Percentiles rank a stretch among this genome's conserved stretches.
Conservation (phyloP, 495 filamentous ascomycete species). For the Penicillium atrosanguineum region DNA sequence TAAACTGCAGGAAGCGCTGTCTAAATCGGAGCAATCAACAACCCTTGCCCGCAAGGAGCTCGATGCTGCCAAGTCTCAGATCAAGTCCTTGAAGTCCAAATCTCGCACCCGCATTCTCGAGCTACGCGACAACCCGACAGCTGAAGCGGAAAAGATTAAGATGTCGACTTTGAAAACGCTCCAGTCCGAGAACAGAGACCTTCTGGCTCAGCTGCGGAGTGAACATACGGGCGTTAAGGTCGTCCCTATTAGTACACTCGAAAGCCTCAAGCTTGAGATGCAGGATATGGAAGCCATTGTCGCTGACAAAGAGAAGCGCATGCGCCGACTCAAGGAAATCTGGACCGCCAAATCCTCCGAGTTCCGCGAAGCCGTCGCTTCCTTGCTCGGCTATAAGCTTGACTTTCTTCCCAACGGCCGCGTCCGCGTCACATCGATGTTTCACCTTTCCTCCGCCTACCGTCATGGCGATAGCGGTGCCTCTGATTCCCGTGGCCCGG, state of each 20-base stretch:
- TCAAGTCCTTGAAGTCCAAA: constrained; percentile 66
- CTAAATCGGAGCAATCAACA: constrained; percentile 62
- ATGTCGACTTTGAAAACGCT: constrained; percentile 71
- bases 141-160: constrained; percentile 78
- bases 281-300: constrained; percentile 67
- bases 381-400: constrained; percentile 85
- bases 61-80: constrained; percentile 65
- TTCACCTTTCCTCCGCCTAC: constrained; percentile 59
- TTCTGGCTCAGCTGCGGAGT: constrained; percentile 72
- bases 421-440: constrained; percentile 78
- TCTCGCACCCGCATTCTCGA: constrained; percentile 83
- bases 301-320: constrained; percentile 81
- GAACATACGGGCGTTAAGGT: constrained; percentile 42
- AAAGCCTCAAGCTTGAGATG: constrained; percentile 69
- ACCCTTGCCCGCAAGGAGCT: constrained; percentile 72
- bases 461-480: constrained; percentile 55
- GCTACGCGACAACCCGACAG: constrained; percentile 85
- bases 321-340: constrained; percentile 81
- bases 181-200: constrained; percentile 77
- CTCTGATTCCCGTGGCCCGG: constrained; percentile 40
- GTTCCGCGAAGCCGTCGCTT: constrained; percentile 89
- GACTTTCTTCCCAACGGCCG: constrained; percentile 92
- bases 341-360: constrained; percentile 85
- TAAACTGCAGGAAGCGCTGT: constrained; percentile 73
- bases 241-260: constrained; percentile 74